Conservation (phyloP, 2,329 filamentous ascomycete genomes). For the Xylaria sp. region DNA sequence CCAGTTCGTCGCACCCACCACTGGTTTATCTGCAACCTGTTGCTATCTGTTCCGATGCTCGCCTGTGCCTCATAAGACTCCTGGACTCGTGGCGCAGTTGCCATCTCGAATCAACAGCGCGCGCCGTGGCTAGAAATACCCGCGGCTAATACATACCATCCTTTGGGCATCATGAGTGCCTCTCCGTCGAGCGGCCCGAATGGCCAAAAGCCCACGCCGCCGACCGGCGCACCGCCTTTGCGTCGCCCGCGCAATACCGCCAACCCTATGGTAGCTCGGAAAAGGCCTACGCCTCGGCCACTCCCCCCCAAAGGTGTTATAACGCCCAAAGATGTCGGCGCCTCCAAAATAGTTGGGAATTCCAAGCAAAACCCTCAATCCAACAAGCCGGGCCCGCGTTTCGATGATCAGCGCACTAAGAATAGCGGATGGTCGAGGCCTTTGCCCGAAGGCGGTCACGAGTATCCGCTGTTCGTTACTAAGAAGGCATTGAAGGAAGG, state of each 20-base stretch:
- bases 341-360: constrained; percentile 38
- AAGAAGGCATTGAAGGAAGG: constrained; percentile 83
- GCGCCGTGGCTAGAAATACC: constrained; percentile 12
- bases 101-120: constrained; percentile 11
- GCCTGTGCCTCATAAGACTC: constrained; percentile 21
- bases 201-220: constrained; percentile 59
- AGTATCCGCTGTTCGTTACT: constrained; percentile 80
- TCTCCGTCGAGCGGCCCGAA: constrained; percentile 58
- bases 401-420: constrained; percentile 56
- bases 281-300: constrained; percentile 58
- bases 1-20: neutral
- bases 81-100: constrained; percentile 24
- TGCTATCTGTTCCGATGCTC: constrained; percentile 29
- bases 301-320: constrained; percentile 47
- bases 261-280: constrained; percentile 72
- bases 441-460: constrained; percentile 53
- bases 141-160: neutral
- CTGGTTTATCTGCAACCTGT: neutral
- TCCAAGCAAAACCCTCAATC: constrained; percentile 39
- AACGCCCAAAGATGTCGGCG: constrained; percentile 42
- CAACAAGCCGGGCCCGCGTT: constrained; percentile 46
- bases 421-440: constrained; percentile 69
- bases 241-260: constrained; percentile 60
- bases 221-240: constrained; percentile 53
- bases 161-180: constrained; percentile 52